Percentiles rank a stretch among this genome's conserved stretches.
These are phyloP conservation scores for Penicillium sp. DNA, from an alignment of 2,329 filamentous ascomycete species.

Conservation along the genomic window DNA sequence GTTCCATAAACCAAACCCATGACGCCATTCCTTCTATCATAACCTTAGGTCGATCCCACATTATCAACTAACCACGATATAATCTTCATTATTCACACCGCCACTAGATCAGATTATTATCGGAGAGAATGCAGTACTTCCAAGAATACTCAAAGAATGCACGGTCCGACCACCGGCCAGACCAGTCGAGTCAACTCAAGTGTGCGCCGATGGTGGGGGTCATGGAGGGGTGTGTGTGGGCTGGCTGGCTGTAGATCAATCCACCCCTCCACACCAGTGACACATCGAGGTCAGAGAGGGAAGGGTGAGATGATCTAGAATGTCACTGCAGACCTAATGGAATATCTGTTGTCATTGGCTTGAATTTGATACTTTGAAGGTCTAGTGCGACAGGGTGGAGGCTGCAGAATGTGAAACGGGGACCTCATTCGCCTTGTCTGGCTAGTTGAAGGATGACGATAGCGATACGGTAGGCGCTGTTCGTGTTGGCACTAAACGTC, in stretches of 20 bases:
- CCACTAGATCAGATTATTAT: neutral
- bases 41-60: neutral
- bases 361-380: no score
- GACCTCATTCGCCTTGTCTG: no score
- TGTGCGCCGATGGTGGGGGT: neutral
- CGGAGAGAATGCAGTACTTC: no score
- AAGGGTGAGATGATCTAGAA: neutral
- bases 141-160: neutral
- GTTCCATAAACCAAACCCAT: neutral
- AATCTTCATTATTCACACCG: neutral
- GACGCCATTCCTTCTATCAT: neutral
- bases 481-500: conserved; percentile 8
- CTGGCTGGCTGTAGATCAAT: neutral
- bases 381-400: neutral
- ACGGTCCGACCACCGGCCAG: neutral
- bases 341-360: neutral
- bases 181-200: neutral
- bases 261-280: conserved; percentile 11
- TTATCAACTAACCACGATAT: neutral
- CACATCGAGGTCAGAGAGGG: conserved; percentile 11
- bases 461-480: neutral
- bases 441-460: no score
- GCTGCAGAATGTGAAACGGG: neutral
- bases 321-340: neutral
- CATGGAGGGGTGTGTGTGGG: neutral